Evolutionary conservation across 129 eudicot genomes (phyloP), one percentile per base, ranked within the genome.

Genomic region (Helichrysum umbraculigerum): DNA sequence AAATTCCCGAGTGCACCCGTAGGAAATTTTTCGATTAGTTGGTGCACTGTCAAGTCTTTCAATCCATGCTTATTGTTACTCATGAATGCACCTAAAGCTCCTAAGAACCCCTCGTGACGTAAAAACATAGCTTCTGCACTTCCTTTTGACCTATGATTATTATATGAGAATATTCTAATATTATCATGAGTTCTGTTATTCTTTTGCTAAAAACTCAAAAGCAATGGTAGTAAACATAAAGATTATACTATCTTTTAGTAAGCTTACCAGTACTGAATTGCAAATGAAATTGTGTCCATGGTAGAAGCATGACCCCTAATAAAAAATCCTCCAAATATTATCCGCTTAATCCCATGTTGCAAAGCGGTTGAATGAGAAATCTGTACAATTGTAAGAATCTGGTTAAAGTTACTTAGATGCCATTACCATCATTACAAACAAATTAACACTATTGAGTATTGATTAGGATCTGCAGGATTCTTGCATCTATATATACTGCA

Each of bases 11-110:
- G n/a, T 60, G 97, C 97, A 70, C 96, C 97, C 97, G 91, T 91
- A 41, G 99, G 97, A 86, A 94, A 91, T 72, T 96, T 84, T 78
- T 94, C 98, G 64, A 94, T 97, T 68, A 94, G 77, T 54, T 94
- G 98, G 85, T 91, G 97, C 56, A 89, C 98, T 93, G 87, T 91
- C 64, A 91, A 79, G 78, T 89, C 97, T 81, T 89, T 3, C n/a
- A n/a, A n/a, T 91, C 44, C 44, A 39, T 39, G 44, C 44, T 69
- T 91, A 96, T 47, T 91, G 89, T 39, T 39, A 88, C 97, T 94
- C 97, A 94, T 90, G 80, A 94, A 94, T 66, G 99, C 99, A 75
- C 99, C 97, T 80, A 91, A 80, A 72, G 97, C 99, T 68, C 99
- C 99, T 67, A 91, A 78, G 87, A 91, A 94, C 8, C 97, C 99